A percentile compares a stretch with the other conserved stretches of the same genome.
These are phyloP conservation scores for Stagonosporopsis rhizophila DNA, from an alignment of 2,329 filamentous ascomycete species.

Conservation along the genomic window DNA sequence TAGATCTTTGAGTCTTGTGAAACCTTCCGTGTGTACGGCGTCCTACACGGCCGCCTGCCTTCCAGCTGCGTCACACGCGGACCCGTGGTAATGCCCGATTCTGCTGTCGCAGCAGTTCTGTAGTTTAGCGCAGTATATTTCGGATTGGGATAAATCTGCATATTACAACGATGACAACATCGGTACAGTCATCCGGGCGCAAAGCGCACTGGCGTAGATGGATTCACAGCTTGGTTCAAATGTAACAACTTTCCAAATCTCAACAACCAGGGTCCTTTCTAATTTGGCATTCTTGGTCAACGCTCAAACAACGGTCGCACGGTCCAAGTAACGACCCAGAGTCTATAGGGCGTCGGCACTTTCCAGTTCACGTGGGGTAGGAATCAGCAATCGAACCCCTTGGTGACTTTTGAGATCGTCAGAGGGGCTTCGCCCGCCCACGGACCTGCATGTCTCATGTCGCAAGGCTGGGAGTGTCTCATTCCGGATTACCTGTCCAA, in stretches of 20 bases:
- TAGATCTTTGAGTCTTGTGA: conserved; percentile 2
- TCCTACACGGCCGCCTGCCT: background rate
- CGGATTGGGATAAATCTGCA: conserved; percentile 1
- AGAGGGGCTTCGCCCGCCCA: conserved; percentile 6
- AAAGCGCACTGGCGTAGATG: conserved; percentile 5
- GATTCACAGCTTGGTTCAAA: conserved; percentile 1
- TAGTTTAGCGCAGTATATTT: conserved; percentile 1
- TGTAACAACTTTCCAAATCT: background rate
- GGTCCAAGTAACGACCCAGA: conserved; percentile 11
- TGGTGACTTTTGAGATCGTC: conserved; percentile 7
- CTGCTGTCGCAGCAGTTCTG: conserved; percentile 1
- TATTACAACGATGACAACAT: background rate
- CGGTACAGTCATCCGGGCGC: background rate
- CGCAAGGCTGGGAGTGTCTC: conserved; percentile 9
- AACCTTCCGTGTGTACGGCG: background rate
- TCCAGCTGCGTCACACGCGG: conserved; percentile 1
- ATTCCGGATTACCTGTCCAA: conserved; percentile 14
- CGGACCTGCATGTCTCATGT: conserved; percentile 14
- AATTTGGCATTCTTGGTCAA: conserved; percentile 5
- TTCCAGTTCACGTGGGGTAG: conserved; percentile 18
- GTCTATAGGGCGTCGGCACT: conserved; percentile 10
- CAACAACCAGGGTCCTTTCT: conserved; percentile 3
- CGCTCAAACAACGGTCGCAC: conserved; percentile 18
- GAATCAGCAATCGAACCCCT: conserved; percentile 15
- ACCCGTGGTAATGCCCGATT: background rate